Conservation (phyloP, 108 stramenopile genomes). For the Fragilariopsis cylindrus region DNA sequence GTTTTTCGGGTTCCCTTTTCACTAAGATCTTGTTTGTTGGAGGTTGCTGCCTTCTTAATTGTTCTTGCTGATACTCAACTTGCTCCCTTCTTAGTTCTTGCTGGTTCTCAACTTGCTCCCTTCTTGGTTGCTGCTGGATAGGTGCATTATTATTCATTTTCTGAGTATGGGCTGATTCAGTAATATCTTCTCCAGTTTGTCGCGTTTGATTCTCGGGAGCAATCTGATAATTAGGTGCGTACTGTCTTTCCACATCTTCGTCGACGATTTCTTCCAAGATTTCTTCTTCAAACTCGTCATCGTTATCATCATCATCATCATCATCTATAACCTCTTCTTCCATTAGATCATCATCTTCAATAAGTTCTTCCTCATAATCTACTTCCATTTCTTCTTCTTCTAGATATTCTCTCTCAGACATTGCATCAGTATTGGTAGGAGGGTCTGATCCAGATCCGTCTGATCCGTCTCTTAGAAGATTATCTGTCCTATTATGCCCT, state of each 20-base stretch:
- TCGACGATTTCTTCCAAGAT: slow-evolving; percentile 6
- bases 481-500: background rate
- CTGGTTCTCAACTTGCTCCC: background rate
- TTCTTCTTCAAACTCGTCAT: background rate
- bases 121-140: background rate
- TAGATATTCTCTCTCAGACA: slow-evolving; percentile 4
- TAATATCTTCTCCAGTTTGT: background rate
- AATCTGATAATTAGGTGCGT: background rate
- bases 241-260: background rate
- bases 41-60: slow-evolving; percentile 3
- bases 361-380: slow-evolving; percentile 18
- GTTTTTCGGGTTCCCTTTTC: slow-evolving; percentile 5
- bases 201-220: background rate
- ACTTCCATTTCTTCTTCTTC: slow-evolving; percentile 21
- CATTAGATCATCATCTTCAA: slow-evolving; percentile 21
- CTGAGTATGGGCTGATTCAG: no score
- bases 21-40: background rate
- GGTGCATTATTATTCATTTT: background rate
- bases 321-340: slow-evolving; percentile 25
- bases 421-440: background rate
- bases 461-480: background rate
- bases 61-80: background rate
- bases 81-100: background rate
- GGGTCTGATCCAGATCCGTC: background rate
- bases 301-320: slow-evolving; percentile 7